Evolutionary conservation across 345 rosid species (phyloP), one percentile per base, ranked within the genome.

Genomic region (Carallia pectinifolia): DNA sequence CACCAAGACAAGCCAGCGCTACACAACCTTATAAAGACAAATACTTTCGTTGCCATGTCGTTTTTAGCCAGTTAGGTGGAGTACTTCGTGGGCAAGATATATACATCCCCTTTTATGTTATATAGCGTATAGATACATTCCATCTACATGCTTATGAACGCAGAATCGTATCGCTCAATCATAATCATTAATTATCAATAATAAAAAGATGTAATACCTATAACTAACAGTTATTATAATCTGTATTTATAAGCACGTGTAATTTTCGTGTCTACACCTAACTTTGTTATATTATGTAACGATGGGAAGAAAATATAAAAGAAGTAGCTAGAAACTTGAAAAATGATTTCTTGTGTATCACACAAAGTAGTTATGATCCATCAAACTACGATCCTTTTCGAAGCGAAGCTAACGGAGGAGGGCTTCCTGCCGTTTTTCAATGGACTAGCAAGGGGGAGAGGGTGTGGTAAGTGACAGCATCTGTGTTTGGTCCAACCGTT

Each of bases 401-500:
- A 84, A 84, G 88, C 88, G 56, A 84, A 79, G 84, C 75, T 68
- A 77, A 71, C 74, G 34, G 74, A 55, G 44, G 23, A 33, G 16
- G 33, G 6, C 7, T 17, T 67, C 53, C 50, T 47, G 70, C 79
- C 73, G 73, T 61, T 68, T 79, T 71, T 76, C 80, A 71, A 75
- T 74, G 64, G 72, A 76, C 79, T 48, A 16, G 74, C 13, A 10
- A 13, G 12, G 3, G 17, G 23, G 23, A 23, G 23, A 15, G 4
- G 50, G 50, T 44, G 75, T 65, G 74, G 66, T 68, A 61, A 17
- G 31, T 63, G 44, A 16, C 67, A 53, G 34, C 64, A 38, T 0
- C 13, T 36, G 68, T 77, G 80, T 81, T 84, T 81, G 87, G 83
- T 79, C 85, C 81, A 84, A 81, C 87, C 64, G 78, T 81, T 69